A percentile compares a stretch with the other conserved stretches of the same genome.
phyloP scores from a whole-genome alignment of 2,329 filamentous ascomycete species.

The Xylogone sp. region DNA sequence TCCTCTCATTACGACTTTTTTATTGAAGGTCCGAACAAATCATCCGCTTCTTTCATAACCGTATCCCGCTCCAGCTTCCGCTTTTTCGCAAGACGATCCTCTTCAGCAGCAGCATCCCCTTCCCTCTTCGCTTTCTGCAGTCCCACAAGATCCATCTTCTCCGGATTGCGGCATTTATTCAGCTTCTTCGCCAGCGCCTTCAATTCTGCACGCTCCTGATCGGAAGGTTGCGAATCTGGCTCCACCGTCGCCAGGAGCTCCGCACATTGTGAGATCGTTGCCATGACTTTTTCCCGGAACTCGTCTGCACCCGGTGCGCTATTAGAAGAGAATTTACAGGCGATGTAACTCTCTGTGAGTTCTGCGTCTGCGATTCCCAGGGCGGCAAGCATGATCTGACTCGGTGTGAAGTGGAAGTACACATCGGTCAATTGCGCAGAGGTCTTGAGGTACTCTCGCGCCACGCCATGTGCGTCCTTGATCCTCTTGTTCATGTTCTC shows the following conservation, averaged over 20 bases:
- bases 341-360: slow-evolving; percentile 36
- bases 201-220: slow-evolving; percentile 40
- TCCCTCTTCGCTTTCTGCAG: slow-evolving; percentile 57
- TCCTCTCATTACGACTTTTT: no score
- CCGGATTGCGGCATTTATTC: slow-evolving; percentile 70
- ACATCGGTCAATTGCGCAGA: slow-evolving; percentile 84
- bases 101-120: slow-evolving; percentile 21
- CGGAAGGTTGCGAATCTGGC: slow-evolving; percentile 21
- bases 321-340: slow-evolving; percentile 25
- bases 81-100: slow-evolving; percentile 31
- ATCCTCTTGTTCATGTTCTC: slow-evolving; percentile 37
- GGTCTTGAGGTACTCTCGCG: slow-evolving; percentile 70
- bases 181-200: slow-evolving; percentile 64
- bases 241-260: slow-evolving; percentile 53
- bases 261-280: slow-evolving; percentile 46
- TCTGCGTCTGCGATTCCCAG: slow-evolving; percentile 70
- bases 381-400: slow-evolving; percentile 87
- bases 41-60: slow-evolving; percentile 27
- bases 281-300: slow-evolving; percentile 44
- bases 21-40: slow-evolving; percentile 27
- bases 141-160: slow-evolving; percentile 68
- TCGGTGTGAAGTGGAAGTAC: slow-evolving; percentile 95
- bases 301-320: slow-evolving; percentile 16
- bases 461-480: slow-evolving; percentile 64
- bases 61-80: slow-evolving; percentile 38